A percentile compares a stretch with the other conserved stretches of the same genome.
Conservation (phyloP, 2,329 filamentous ascomycete genomes). For the Fonsecaea monophora region DNA sequence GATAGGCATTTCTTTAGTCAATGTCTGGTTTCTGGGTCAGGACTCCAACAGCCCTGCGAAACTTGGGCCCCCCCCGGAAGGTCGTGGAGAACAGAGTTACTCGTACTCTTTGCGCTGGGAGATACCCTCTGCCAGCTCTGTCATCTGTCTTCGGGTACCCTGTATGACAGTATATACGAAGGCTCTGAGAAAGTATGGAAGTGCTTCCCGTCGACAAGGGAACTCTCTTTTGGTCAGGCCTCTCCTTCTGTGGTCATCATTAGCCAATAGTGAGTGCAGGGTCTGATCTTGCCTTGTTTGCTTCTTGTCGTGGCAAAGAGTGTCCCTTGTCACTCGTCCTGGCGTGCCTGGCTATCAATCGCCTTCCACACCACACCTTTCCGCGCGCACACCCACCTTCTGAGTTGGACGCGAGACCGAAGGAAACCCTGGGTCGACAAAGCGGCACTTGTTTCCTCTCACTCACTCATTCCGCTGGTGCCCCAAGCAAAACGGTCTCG, state of each 20-base stretch:
- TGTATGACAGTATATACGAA: background rate
- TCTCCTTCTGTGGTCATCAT: background rate
- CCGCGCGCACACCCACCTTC: constrained; percentile 3
- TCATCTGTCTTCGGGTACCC: background rate
- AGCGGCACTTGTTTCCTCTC: constrained; percentile 7
- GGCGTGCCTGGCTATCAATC: background rate
- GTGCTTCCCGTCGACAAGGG: background rate
- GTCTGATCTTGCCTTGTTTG: background rate
- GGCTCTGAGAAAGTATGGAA: background rate
- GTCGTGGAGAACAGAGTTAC: constrained; percentile 1
- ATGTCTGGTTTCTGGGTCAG: background rate
- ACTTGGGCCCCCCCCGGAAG: background rate
- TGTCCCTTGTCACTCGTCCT: background rate
- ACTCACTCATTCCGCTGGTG: background rate
- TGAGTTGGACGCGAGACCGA: constrained; percentile 7
- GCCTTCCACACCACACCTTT: constrained; percentile 7
- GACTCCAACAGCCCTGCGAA: background rate
- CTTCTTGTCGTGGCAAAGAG: background rate
- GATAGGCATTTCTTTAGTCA: constrained; percentile 6
- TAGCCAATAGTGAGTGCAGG: background rate
- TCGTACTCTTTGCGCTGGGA: background rate
- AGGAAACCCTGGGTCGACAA: constrained; percentile 10
- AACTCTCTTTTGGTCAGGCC: background rate
- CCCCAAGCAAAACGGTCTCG: constrained; percentile 15
- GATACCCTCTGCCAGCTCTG: background rate